Percentiles rank a stretch among this genome's conserved stretches.
phyloP scores from a whole-genome alignment of 1,284 basidiomycete genomes.

The Austroboletus niveus region DNA sequence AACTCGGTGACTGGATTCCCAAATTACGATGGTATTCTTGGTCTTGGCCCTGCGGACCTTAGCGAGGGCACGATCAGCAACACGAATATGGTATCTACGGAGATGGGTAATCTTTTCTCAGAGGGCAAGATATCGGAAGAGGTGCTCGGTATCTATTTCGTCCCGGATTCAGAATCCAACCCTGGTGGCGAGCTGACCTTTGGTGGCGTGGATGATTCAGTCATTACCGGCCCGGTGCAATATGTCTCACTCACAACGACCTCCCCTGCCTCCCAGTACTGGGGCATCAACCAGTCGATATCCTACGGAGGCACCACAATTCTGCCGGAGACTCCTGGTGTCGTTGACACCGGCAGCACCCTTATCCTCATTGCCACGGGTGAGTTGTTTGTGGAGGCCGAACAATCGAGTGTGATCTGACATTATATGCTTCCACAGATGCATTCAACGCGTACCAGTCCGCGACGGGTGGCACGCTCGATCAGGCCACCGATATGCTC shows the following conservation, averaged over 20 bases:
- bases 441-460: no score
- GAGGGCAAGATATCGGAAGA: no score
- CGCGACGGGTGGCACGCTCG: no score
- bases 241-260: slow-evolving; percentile 16
- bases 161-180: slow-evolving; percentile 35
- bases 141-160: slow-evolving; percentile 50
- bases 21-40: no score
- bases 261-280: background rate
- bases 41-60: no score
- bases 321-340: background rate
- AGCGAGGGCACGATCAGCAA: no score
- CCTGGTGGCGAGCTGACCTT: slow-evolving; percentile 48
- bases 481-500: background rate
- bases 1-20: no score
- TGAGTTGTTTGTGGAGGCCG: background rate
- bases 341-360: background rate
- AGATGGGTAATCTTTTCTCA: no score
- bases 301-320: background rate
- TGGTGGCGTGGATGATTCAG: slow-evolving; percentile 41
- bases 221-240: background rate
- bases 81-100: no score
- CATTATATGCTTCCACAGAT: no score
- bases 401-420: no score
- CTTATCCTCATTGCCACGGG: background rate
- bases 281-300: background rate